These are phyloP conservation scores for Corrigiola litoralis DNA, from an alignment of 179 eudicot species.

Conservation along the genomic window DNA sequence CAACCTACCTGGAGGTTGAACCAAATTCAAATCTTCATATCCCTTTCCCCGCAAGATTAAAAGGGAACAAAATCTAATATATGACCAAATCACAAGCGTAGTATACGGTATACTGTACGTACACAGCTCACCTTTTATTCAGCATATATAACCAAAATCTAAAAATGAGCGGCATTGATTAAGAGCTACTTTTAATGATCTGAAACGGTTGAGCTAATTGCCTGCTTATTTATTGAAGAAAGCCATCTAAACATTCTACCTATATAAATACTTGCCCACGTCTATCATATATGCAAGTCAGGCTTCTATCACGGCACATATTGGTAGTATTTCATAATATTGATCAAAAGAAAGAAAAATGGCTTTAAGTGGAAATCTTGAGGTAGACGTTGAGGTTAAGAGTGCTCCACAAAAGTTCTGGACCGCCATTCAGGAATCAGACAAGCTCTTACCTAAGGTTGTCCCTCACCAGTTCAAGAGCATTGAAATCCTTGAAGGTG, in stretches of 20 bases:
- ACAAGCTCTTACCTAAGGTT: slow-evolving; percentile 57
- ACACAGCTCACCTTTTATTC: no score
- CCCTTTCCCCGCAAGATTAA: no score
- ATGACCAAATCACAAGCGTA: no score
- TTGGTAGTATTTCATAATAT: background rate
- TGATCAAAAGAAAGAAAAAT: background rate
- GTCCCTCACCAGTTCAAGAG: slow-evolving; percentile 66
- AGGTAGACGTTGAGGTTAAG: slow-evolving; percentile 69
- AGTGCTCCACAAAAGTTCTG: slow-evolving; percentile 51
- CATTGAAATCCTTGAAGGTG: slow-evolving; percentile 79
- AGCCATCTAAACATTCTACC: background rate
- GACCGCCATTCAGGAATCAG: slow-evolving; percentile 47
- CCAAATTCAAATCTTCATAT: no score
- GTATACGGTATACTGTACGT: no score
- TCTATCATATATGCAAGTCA: no score
- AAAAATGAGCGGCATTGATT: slow-evolving; percentile 17
- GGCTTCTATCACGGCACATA: background rate
- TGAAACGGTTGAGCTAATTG: slow-evolving; percentile 10
- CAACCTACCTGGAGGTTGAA: no score
- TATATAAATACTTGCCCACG: no score
- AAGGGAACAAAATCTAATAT: no score
- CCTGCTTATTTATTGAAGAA: slow-evolving; percentile 3
- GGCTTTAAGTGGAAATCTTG: slow-evolving; percentile 40
- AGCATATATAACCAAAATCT: background rate
- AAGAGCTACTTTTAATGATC: background rate